Evolutionary conservation across 2,329 filamentous ascomycete genomes (phyloP).

Genomic region (Apiospora hydei): DNA sequence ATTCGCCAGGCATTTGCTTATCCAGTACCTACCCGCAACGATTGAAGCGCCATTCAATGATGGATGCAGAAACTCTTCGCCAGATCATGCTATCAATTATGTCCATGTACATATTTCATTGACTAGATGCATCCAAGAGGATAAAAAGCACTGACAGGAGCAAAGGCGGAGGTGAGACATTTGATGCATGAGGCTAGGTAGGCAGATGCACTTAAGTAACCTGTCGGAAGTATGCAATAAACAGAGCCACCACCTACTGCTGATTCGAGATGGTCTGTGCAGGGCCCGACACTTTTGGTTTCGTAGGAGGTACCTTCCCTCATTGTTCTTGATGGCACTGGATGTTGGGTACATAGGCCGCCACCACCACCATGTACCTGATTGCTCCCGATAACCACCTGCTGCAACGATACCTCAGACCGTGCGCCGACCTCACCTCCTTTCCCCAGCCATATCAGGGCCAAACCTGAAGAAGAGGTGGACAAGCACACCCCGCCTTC

Average conservation of each 20-base stretch:
- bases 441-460: conserved; percentile 8
- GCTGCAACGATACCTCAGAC: conserved; percentile 18
- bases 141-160: not conserved
- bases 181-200: conserved; percentile 1
- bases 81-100: not conserved
- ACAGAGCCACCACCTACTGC: not conserved
- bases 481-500: conserved; percentile 21
- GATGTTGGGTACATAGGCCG: conserved; percentile 18
- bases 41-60: not conserved
- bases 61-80: not conserved
- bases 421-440: conserved; percentile 15
- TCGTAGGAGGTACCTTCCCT: conserved; percentile 6
- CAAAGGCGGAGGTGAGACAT: not conserved
- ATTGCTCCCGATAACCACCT: conserved; percentile 6
- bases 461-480: conserved; percentile 22
- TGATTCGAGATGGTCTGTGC: conserved; percentile 12
- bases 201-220: not conserved
- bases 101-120: not conserved
- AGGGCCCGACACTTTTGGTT: conserved; percentile 15
- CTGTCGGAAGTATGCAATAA: conserved; percentile 4
- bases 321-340: conserved; percentile 9
- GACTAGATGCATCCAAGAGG: not conserved
- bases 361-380: conserved; percentile 22
- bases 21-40: not conserved
- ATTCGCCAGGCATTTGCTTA: not conserved